A percentile compares a stretch with the other conserved stretches of the same genome.
Evolutionary conservation across 371 early-diverging fungal species (phyloP).

Genomic region (Apophysomyces variabilis): DNA sequence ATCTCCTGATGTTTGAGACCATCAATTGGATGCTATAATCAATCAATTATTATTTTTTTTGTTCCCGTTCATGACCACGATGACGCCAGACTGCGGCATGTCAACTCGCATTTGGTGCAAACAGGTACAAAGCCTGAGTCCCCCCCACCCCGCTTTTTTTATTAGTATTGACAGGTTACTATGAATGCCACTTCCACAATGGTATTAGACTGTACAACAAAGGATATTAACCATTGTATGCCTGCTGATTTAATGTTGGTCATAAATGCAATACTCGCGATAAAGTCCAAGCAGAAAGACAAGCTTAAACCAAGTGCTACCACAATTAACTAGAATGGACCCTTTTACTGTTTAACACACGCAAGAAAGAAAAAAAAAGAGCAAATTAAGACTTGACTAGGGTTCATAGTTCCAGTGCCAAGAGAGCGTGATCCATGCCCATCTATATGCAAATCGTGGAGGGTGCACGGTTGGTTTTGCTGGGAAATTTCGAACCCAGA

Average conservation of each 20-base stretch:
- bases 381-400: background rate
- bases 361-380: background rate
- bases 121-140: too few relatives aligned
- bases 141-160: too few relatives aligned
- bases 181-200: background rate
- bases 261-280: background rate
- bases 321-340: background rate
- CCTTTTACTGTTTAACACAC: background rate
- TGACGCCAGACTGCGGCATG: too few relatives aligned
- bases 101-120: too few relatives aligned
- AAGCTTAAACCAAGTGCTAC: background rate
- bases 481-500: background rate
- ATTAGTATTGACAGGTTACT: background rate
- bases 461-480: background rate
- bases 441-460: too few relatives aligned
- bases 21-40: too few relatives aligned
- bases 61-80: too few relatives aligned
- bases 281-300: background rate
- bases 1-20: too few relatives aligned
- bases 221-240: background rate
- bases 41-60: too few relatives aligned
- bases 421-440: too few relatives aligned
- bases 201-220: conserved; percentile 6
- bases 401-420: background rate
- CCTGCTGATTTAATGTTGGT: background rate